Conservation (phyloP, 2,329 filamentous ascomycete species). For the Hawksworthiomyces lignivorus region DNA sequence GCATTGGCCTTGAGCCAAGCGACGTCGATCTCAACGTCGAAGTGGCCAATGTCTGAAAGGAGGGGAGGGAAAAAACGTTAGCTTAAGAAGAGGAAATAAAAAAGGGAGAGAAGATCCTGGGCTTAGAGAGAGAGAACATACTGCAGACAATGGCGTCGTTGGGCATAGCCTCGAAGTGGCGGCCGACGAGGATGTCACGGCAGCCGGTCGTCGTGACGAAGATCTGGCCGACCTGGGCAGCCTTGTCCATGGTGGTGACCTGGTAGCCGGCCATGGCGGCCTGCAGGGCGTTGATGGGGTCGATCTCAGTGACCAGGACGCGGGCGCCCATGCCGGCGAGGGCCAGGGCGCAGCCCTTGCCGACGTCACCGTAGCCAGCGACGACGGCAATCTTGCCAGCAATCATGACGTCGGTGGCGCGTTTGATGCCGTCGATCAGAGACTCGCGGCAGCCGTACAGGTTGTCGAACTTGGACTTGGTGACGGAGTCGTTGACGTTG, state of each 20-base stretch:
- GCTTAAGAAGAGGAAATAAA: constrained; percentile 6
- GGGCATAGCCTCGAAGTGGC: constrained; percentile 90
- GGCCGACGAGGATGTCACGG: constrained; percentile 89
- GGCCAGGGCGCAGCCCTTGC: constrained; percentile 95
- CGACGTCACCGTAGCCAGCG: constrained; percentile 97
- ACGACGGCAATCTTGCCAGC: constrained; percentile 98
- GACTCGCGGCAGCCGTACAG: constrained; percentile 99
- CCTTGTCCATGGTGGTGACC: constrained; percentile 96
- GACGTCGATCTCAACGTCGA: constrained; percentile 99
- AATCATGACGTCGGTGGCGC: constrained; percentile 99
- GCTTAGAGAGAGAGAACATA: no score
- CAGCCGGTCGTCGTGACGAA: constrained; percentile 99
- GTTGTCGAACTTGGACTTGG: constrained; percentile 99
- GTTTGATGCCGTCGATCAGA: constrained; percentile 98
- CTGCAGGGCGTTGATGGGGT: constrained; percentile 99
- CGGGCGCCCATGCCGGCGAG: constrained; percentile 96
- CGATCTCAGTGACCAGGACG: constrained; percentile 92
- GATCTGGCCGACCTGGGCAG: constrained; percentile 82
- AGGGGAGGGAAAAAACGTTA: not conserved
- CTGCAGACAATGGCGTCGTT: constrained; percentile 99
- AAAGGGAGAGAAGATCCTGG: constrained; percentile 30
- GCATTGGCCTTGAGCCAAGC: constrained; percentile 98
- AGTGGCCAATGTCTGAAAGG: constrained; percentile 83
- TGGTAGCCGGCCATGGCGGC: constrained; percentile 95
- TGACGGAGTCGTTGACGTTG: constrained; percentile 99